Base-by-base conservation (phyloP, 75 land plant genomes). In the Chamaecyparis obtusa region DNA sequence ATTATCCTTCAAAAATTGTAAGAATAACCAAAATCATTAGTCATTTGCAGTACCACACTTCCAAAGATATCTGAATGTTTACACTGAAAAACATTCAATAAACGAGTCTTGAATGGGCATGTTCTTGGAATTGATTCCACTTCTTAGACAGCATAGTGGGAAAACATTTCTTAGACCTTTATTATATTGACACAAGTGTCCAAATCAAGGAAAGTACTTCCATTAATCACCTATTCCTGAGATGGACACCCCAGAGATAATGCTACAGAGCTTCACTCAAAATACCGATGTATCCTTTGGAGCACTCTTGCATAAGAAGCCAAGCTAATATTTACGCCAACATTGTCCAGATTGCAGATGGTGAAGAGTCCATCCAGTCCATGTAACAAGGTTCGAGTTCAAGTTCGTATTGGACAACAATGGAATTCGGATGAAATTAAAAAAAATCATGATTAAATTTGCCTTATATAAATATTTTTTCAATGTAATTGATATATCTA, bases 291-390 rank as follows among this genome's bases (percentile, higher is more conserved):
- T 51, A 95, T 76, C 81, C 87, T 92, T 86, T 94, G 55, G 46
- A 98, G 91, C 81, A 98, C 14, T 89, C 84, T 93, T 11, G 99
- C 93, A 98, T 90, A 44, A 96, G 88, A 78, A 92, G 46, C 98
- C 99, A 98, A 49, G 97, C 99, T 87, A 95, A 67, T 10, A 90
- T 0, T 30, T 94, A 88, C 17, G 85, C 95, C 81, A 86, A 79
- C 48, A 90, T 24, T 32, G 93, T 93, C 33, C 86, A 84, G 84
- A 86, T 92, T 35, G 91, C 77, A 87, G 87, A 90, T 17, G 93
- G 95, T 69, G 90, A 84, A 15, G 91, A 80, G 51, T 94, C 93
- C 51, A 91, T 86, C 37, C 89, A 75, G 6, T 5, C 46, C 4
- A 44, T 5, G 46, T 44, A 1, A 4, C 46, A 44, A 44, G 46